phyloP scores from a whole-genome alignment of 2,329 filamentous ascomycete genomes.

The Neofusicoccum umdonicola region DNA sequence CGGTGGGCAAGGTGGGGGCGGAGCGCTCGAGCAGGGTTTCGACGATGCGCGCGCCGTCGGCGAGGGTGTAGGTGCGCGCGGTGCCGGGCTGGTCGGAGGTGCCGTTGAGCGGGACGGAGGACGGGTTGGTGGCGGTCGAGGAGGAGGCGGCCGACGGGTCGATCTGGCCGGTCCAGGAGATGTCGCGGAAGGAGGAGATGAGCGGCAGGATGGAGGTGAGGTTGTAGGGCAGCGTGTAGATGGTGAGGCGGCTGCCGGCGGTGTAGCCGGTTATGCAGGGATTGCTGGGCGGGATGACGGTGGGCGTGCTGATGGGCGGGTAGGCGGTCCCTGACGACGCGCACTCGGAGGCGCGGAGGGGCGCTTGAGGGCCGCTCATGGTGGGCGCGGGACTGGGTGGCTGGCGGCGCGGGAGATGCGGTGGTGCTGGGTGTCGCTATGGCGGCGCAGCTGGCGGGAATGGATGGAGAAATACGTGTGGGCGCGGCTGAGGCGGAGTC shows the following conservation, averaged over 20 bases:
- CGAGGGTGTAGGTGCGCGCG: neutral
- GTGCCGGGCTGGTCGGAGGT: slow-evolving; percentile 7
- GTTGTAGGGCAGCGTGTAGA: slow-evolving; percentile 5
- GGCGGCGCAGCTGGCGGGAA: neutral
- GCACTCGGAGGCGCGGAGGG: slow-evolving; percentile 8
- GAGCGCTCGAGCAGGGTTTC: slow-evolving; percentile 20
- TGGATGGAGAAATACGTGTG: neutral
- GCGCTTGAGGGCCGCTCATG: slow-evolving; percentile 1
- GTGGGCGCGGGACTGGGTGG: neutral
- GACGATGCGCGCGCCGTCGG: slow-evolving; percentile 3
- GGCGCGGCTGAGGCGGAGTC: neutral
- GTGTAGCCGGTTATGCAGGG: neutral
- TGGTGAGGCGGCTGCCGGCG: neutral
- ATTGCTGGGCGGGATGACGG: slow-evolving; percentile 6
- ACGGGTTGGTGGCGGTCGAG: neutral
- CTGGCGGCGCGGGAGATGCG: neutral
- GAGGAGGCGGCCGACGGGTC: neutral
- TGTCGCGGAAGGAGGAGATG: slow-evolving; percentile 11
- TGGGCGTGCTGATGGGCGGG: slow-evolving; percentile 3
- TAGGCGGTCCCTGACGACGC: slow-evolving; percentile 2
- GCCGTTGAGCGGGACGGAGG: slow-evolving; percentile 8
- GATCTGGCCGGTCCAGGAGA: slow-evolving; percentile 1
- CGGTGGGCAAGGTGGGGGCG: slow-evolving; percentile 16
- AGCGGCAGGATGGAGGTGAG: slow-evolving; percentile 5
- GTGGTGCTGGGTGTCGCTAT: neutral